Percentiles rank a stretch among this genome's conserved stretches.
Evolutionary conservation across 768 basidiomycete species (phyloP).

Genomic region (Pleurotus djamor): DNA sequence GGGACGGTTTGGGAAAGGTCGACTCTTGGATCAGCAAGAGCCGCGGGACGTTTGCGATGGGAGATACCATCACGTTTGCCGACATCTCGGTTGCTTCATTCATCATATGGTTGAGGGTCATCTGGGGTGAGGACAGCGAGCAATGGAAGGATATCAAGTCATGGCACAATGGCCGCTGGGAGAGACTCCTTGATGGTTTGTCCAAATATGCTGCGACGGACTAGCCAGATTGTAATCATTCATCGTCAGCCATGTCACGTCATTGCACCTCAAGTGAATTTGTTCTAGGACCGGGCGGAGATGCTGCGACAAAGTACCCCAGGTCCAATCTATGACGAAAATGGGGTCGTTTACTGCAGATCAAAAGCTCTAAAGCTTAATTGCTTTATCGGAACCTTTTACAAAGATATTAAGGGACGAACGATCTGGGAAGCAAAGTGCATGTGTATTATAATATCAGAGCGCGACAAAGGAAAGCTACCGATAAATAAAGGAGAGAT

Average conservation of each 20-base stretch:
- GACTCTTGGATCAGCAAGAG: slow-evolving; percentile 6
- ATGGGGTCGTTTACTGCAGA: too few species aligned
- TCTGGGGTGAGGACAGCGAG: slow-evolving; percentile 3
- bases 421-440: neutral
- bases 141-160: slow-evolving; percentile 5
- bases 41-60: slow-evolving; percentile 3
- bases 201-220: neutral
- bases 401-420: too few species aligned
- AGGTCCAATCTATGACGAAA: too few species aligned
- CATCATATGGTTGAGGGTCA: neutral
- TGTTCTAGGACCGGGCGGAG: too few species aligned
- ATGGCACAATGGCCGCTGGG: slow-evolving; percentile 7
- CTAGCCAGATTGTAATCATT: neutral
- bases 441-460: neutral
- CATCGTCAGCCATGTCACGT: neutral
- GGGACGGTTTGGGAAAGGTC: neutral
- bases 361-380: too few species aligned
- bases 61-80: slow-evolving; percentile 2
- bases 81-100: neutral
- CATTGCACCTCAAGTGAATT: neutral
- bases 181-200: neutral
- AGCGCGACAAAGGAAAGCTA: neutral
- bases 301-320: too few species aligned
- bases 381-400: too few species aligned
- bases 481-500: neutral